Base-by-base conservation (phyloP, 805 yeast species). In the Clavispora asparagi region DNA sequence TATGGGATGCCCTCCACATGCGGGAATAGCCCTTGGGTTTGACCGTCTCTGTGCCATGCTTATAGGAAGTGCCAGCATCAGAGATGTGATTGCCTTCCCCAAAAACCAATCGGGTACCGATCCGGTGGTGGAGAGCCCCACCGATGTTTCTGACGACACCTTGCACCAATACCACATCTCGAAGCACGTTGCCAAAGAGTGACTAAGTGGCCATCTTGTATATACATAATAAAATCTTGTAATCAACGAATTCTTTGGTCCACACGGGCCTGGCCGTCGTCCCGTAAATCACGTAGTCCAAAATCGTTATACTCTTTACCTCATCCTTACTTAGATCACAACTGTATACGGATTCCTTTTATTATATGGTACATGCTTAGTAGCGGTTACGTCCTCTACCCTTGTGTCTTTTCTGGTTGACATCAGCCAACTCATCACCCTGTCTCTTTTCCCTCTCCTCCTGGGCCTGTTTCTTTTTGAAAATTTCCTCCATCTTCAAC, bases 1-100 rank as follows among this genome's bases (percentile, higher is more conserved):
- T 23, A 80, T 86, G 68, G 99, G 99, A 1, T 89, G 98, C 59
- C 99, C 99, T 1, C 99, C 99, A 1, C 99, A 94, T 67, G 97
- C 97, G 2, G 99, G 99, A 0, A 72, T 94, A 33, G 99, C 99
- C 0, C 73, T 94, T 31, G 99, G 99, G 0, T 87, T 94, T 55
- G 99, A 94, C 62, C 72, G 99, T 51, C 70, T 94, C 73, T 83
- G 95, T 57, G 94, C 99, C 0, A 89, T 92, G 92, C 61, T 92
- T 29, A 64, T 83, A n/a, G 94, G 89, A 0, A 73, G 84, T 16
- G 59, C 72, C 5, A 87, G 88, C 51, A 91, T 94, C 30, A 71
- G 97, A 53, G 97, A 94, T 60, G 98, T 94, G 4, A 85, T 94
- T 49, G 96, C 98, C 1, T 94, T 94, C 63, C 99, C 99, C 2